These are phyloP conservation scores for Phytophthora brassicae DNA, from an alignment of 352 stramenopile species.

Conservation along the genomic window DNA sequence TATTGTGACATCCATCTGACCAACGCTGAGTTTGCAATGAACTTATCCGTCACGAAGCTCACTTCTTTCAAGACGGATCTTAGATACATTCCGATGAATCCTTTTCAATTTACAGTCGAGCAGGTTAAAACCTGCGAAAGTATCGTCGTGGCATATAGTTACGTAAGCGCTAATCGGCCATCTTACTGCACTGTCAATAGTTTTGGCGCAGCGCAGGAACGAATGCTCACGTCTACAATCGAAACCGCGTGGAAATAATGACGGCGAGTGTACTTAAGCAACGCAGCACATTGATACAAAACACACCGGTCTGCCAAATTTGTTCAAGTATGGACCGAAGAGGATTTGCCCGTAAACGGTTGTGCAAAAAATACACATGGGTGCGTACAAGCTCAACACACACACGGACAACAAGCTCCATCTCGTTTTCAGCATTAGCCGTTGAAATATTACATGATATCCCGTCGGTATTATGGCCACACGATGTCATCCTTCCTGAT, in stretches of 20 bases:
- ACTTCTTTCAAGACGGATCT: constrained; percentile 8
- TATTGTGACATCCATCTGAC: constrained; percentile 16
- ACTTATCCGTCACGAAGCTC: constrained; percentile 1
- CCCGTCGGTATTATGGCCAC: no score
- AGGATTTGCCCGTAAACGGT: constrained; percentile 21
- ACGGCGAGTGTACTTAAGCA: constrained; percentile 14
- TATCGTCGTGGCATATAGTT: not conserved
- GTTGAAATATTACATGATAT: no score
- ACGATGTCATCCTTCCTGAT: no score
- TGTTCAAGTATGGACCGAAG: constrained; percentile 14
- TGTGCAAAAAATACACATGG: constrained; percentile 15
- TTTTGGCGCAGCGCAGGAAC: constrained; percentile 10
- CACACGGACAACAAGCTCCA: constrained; percentile 10
- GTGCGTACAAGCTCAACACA: constrained; percentile 24
- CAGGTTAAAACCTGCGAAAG: not conserved
- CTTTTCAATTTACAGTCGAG: not conserved
- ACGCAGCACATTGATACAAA: constrained; percentile 17
- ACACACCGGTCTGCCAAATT: constrained; percentile 19
- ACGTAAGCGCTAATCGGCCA: not conserved
- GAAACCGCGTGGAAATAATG: constrained; percentile 10
- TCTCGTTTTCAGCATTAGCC: constrained; percentile 20
- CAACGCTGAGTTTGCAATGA: constrained; percentile 3
- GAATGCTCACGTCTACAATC: constrained; percentile 20
- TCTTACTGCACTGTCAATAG: constrained; percentile 9
- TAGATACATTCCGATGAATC: not conserved